phyloP scores from a whole-genome alignment of 2,329 filamentous ascomycete genomes.

The Parasarocladium wereldwijsianum region DNA sequence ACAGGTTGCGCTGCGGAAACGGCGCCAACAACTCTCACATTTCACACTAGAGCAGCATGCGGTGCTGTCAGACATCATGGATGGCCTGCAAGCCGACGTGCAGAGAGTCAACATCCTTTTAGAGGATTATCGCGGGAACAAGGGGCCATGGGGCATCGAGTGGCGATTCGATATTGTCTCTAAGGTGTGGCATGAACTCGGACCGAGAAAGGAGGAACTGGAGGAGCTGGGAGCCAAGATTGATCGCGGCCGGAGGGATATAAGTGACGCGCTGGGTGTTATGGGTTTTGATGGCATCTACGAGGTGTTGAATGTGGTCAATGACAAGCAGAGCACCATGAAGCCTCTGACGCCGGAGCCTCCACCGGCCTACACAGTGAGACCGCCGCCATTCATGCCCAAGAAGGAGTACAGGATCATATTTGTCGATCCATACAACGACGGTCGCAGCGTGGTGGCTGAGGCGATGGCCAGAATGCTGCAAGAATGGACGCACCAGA shows the following conservation, averaged over 20 bases:
- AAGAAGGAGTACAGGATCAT: slow-evolving; percentile 10
- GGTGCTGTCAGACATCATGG: slow-evolving; percentile 9
- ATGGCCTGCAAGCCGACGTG: slow-evolving; percentile 9
- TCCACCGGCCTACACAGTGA: neutral
- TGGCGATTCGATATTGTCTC: slow-evolving; percentile 10
- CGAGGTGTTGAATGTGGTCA: neutral
- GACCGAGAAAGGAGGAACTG: slow-evolving; percentile 1
- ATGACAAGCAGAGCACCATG: neutral
- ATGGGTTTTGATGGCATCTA: slow-evolving; percentile 2
- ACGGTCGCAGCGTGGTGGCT: slow-evolving; percentile 10
- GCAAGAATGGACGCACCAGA: slow-evolving; percentile 7
- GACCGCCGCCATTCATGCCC: slow-evolving; percentile 2
- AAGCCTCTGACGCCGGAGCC: neutral
- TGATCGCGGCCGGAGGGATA: slow-evolving; percentile 1
- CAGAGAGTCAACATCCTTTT: slow-evolving; percentile 10
- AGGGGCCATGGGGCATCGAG: slow-evolving; percentile 9
- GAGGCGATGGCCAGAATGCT: slow-evolving; percentile 9
- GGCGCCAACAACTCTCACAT: slow-evolving; percentile 3
- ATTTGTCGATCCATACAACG: slow-evolving; percentile 14
- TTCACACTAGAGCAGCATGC: slow-evolving; percentile 8
- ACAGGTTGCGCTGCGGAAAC: slow-evolving; percentile 7
- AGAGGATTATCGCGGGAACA: slow-evolving; percentile 9
- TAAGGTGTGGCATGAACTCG: slow-evolving; percentile 6
- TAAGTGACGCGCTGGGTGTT: neutral
- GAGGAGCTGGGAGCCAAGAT: neutral